Evolutionary conservation across 2,329 filamentous ascomycete genomes (phyloP).

Genomic region (Sporothrix luriei): DNA sequence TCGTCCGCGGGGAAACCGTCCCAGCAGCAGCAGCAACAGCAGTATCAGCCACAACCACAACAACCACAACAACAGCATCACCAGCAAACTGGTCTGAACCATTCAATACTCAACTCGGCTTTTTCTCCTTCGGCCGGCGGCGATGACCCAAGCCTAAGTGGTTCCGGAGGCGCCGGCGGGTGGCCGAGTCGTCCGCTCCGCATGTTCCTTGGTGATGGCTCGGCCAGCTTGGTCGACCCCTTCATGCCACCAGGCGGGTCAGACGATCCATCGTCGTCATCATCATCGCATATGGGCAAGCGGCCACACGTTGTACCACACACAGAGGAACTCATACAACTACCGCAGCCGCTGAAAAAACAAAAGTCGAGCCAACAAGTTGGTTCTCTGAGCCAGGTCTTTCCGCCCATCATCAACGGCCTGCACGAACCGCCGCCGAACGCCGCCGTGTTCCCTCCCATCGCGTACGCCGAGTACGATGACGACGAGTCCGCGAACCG

Average conservation of each 20-base stretch:
- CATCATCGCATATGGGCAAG: slow-evolving; percentile 32
- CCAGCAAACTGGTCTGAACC: slow-evolving; percentile 14
- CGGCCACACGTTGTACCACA: slow-evolving; percentile 34
- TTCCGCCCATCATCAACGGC: slow-evolving; percentile 67
- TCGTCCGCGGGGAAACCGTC: slow-evolving; percentile 37
- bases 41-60: slow-evolving; percentile 15
- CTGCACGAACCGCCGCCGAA: slow-evolving; percentile 64
- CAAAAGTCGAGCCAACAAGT: slow-evolving; percentile 61
- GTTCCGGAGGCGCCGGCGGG: slow-evolving; percentile 1
- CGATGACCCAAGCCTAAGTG: slow-evolving; percentile 21
- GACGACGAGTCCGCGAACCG: slow-evolving; percentile 50
- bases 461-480: slow-evolving; percentile 59
- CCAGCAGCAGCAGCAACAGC: slow-evolving; percentile 14
- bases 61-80: slow-evolving; percentile 9
- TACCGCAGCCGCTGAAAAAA: slow-evolving; percentile 66
- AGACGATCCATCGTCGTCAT: slow-evolving; percentile 42
- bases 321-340: slow-evolving; percentile 65
- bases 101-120: slow-evolving; percentile 1
- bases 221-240: slow-evolving; percentile 10
- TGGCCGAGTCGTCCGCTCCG: slow-evolving; percentile 31
- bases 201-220: slow-evolving; percentile 27
- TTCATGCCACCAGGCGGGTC: slow-evolving; percentile 36
- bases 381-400: slow-evolving; percentile 42
- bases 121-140: slow-evolving; percentile 19
- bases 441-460: slow-evolving; percentile 65